Conservation (phyloP, 176 grass and related monocot genomes). For the Miscanthus lutarioriparius region DNA sequence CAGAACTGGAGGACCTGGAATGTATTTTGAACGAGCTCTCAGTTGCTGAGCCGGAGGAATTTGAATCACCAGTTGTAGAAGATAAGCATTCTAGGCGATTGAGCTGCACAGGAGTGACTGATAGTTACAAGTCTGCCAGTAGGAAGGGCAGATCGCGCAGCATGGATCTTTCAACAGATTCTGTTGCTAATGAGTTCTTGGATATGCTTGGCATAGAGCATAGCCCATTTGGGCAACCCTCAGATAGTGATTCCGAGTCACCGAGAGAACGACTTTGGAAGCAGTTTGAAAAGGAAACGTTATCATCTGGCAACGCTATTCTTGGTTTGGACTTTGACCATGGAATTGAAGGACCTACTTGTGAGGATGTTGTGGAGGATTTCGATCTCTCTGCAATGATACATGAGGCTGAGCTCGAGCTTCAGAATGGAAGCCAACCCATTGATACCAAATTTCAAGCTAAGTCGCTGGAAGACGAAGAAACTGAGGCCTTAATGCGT, state of each 20-base stretch:
- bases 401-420: slow-evolving; percentile 68
- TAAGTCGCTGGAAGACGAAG: slow-evolving; percentile 78
- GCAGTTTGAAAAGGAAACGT: slow-evolving; percentile 90
- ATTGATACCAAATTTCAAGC: slow-evolving; percentile 50
- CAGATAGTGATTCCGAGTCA: slow-evolving; percentile 70
- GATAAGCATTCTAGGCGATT: slow-evolving; percentile 45
- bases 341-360: slow-evolving; percentile 35
- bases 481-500: slow-evolving; percentile 92
- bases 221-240: slow-evolving; percentile 61
- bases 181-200: slow-evolving; percentile 82
- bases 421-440: slow-evolving; percentile 49
- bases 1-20: slow-evolving; percentile 49
- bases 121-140: slow-evolving; percentile 41
- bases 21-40: slow-evolving; percentile 57
- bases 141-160: slow-evolving; percentile 61
- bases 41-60: slow-evolving; percentile 50
- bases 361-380: slow-evolving; percentile 45
- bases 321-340: slow-evolving; percentile 64
- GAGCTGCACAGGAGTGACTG: slow-evolving; percentile 44
- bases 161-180: slow-evolving; percentile 69
- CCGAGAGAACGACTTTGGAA: slow-evolving; percentile 84
- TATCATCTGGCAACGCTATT: slow-evolving; percentile 60
- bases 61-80: slow-evolving; percentile 48
- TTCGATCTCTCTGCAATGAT: slow-evolving; percentile 75
- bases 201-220: slow-evolving; percentile 82